These are phyloP conservation scores for Globisporangium radiosum DNA, from an alignment of 352 stramenopile species.

Conservation along the genomic window DNA sequence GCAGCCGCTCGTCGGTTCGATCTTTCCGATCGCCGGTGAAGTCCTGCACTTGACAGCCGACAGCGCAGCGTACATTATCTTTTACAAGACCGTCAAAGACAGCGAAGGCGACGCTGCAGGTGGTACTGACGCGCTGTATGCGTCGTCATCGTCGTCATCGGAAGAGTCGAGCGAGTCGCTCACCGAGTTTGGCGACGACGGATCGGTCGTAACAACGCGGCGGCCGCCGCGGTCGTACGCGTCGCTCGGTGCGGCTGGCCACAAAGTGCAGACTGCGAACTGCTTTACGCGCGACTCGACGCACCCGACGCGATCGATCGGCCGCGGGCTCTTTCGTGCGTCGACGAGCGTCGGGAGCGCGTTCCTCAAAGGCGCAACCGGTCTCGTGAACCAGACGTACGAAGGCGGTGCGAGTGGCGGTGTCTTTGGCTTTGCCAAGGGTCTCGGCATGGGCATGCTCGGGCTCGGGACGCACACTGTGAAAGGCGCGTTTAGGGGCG, in stretches of 20 bases:
- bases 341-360: constrained; percentile 82
- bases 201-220: constrained; percentile 10
- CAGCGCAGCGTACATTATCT: constrained; percentile 83
- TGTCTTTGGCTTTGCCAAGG: constrained; percentile 85
- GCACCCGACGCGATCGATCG: constrained; percentile 72
- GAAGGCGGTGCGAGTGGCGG: constrained; percentile 76
- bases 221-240: constrained; percentile 68
- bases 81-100: constrained; percentile 56
- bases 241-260: constrained; percentile 68
- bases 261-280: constrained; percentile 86
- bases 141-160: constrained; percentile 37
- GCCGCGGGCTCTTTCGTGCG: constrained; percentile 68
- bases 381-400: constrained; percentile 83
- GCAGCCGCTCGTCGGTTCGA: constrained; percentile 52
- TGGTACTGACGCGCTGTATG: constrained; percentile 32
- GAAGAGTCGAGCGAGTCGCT: constrained; percentile 29
- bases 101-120: constrained; percentile 32
- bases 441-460: constrained; percentile 82
- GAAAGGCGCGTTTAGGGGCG: constrained; percentile 79
- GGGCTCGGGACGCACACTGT: constrained; percentile 80
- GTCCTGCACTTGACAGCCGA: constrained; percentile 65
- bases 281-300: constrained; percentile 80
- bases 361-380: constrained; percentile 76
- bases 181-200: constrained; percentile 34
- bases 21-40: constrained; percentile 70